Base-by-base conservation (phyloP, 352 stramenopile genomes). In the Phytophthora meadii region DNA sequence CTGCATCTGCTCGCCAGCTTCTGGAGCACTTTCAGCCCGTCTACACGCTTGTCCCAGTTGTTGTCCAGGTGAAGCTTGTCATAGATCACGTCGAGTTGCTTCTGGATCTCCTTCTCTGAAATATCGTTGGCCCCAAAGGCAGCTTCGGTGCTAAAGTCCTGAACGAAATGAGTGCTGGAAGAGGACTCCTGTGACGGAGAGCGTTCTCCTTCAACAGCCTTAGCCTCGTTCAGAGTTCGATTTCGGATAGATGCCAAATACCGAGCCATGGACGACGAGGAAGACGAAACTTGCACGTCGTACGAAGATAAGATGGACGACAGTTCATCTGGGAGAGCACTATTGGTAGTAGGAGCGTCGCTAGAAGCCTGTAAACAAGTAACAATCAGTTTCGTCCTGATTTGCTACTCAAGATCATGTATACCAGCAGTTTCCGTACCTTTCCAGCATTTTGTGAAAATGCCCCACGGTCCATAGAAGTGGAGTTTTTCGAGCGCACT, bases 41-140 rank as follows among this genome's bases (percentile, higher is more conserved):
- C 79, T 5, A 95, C 88, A 40, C 88, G 84, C 39, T 87, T 86
- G 11, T 85, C 81, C 88, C 88, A 95, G 46, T 93, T 83, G 42
- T 93, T 91, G 40, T 83, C 70, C 8, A 84, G 55, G 3, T 84
- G 53, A 2, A 95, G 72, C 25, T 85, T 82, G 46, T 92, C 83
- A 19, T 57, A 75, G 17, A 92, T 72, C 3, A 76, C 74, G 3
- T 61, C 54, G 4, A 94, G 28, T 36, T 92, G 81, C 45, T 80
- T 76, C 19, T 90, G 79, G 2, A 95, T 65, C 42, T 92, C 82
- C 28, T 67, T 82, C 7, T 91, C 84, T 5, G 79, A 82, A 0
- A 90, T 56, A 2, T 69, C 52, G 25, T 48, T 70, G n/a, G 25
- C 44, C 36, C 56, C 65, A 39, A 32, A 45, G 5, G 46, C 22